Base-by-base conservation (phyloP, 23 red algal species). In the Gracilaria domingensis region DNA sequence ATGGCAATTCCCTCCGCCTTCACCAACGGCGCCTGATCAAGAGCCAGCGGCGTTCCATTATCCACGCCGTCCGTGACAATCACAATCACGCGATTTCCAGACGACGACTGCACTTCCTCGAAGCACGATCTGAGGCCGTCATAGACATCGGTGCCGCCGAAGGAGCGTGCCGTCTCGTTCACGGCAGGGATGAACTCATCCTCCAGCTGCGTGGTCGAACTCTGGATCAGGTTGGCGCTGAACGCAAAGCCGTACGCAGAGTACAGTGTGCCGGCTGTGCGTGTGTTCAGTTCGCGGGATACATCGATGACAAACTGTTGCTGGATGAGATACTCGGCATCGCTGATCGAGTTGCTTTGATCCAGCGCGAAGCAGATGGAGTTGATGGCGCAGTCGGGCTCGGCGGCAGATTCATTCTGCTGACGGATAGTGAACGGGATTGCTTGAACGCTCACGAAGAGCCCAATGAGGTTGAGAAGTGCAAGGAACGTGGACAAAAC, bases 281-380 rank as follows among this genome's bases (percentile, higher is more conserved):
- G 82, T 6, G 50, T 20, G 9, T n/a, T 21, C n/a, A 86, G 12
- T 23, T 33, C 23, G 44, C 58, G 58, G 23, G 82, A 38, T 12
- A 73, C 59, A n/a, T 24, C 34, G 20, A 86, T 73, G 9, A 73
- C 65, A 44, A 69, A 64, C 18, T 71, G 50, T 17, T 37, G 58
- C 57, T 61, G 18, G 7, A n/a, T 30, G 35, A 36, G 24, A 30
- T 69, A 86, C 20, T 86, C 59, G 18, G 12, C 18, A 47, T 53
- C 60, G 23, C 28, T 16, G 29, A 86, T 86, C 12, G 82, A 86
- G 30, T 60, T 60, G 36, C 82, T 86, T 69, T 86, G 36, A 40
- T 86, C 82, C 26, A 86, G 65, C 21, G 34, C 82, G 23, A 69
- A 86, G 48, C 82, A 86, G 20, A 86, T 56, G 64, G 34, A 38